A percentile compares a stretch with the other conserved stretches of the same genome.
Conservation (phyloP, 1,284 basidiomycete species). For the Puccinia horiana region DNA sequence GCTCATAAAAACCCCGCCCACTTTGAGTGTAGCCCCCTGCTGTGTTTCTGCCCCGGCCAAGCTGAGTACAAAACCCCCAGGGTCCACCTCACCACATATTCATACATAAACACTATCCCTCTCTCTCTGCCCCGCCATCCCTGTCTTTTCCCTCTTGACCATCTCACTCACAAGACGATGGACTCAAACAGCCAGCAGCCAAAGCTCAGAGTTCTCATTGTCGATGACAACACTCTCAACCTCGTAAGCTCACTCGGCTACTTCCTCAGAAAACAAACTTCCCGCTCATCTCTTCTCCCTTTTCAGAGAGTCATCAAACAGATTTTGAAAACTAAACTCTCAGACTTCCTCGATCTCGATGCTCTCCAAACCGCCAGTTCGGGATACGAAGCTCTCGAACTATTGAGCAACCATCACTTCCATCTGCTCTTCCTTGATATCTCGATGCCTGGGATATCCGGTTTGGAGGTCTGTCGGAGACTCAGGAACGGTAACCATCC, state of each 20-base stretch:
- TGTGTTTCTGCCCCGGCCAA: not conserved
- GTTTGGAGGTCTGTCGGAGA: constrained; percentile 28
- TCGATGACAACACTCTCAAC: constrained; percentile 40
- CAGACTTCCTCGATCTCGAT: constrained; percentile 22
- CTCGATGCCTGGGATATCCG: constrained; percentile 33
- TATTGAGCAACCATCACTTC: constrained; percentile 12
- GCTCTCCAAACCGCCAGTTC: constrained; percentile 10
- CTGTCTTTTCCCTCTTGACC: constrained; percentile 6
- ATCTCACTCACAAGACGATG: not conserved
- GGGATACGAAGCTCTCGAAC: constrained; percentile 20
- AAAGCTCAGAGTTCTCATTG: constrained; percentile 24
- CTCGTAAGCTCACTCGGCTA: constrained; percentile 7
- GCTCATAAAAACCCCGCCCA: too few relatives aligned
- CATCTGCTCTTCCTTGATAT: constrained; percentile 43
- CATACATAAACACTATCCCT: not conserved
- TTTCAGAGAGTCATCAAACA: constrained; percentile 35
- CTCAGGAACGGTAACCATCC: not conserved
- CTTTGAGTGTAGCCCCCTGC: too few relatives aligned
- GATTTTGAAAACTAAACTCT: constrained; percentile 24
- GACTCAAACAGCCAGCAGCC: not conserved
- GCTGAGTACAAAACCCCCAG: not conserved
- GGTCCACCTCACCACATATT: not conserved
- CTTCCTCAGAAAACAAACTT: not conserved
- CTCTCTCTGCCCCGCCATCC: not conserved
- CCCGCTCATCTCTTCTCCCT: not conserved